Conservation (phyloP, 345 rosid species). For the Arabis hirsuta region DNA sequence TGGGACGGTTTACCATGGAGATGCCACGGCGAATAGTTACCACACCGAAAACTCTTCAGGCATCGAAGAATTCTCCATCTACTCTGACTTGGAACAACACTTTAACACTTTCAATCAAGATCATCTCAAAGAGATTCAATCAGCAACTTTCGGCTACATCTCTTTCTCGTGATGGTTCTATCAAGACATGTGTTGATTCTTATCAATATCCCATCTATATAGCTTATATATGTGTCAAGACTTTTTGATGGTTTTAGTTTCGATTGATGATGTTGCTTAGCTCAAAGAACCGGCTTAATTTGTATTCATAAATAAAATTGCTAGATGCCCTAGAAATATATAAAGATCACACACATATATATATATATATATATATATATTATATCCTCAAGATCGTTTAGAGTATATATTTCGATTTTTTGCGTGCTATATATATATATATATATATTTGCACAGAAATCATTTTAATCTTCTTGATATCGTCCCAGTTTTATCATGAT, state of each 20-base stretch:
- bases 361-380: too few relatives aligned
- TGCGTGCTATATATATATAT: neutral
- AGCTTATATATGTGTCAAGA: constrained; percentile 33
- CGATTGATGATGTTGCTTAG: constrained; percentile 40
- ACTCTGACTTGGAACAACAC: constrained; percentile 56
- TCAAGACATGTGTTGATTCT: constrained; percentile 25
- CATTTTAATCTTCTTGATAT: neutral
- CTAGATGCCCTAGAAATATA: constrained; percentile 37
- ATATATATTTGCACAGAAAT: neutral
- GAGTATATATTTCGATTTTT: constrained; percentile 5
- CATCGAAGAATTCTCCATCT: constrained; percentile 61
- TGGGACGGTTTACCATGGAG: constrained; percentile 34
- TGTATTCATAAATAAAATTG: constrained; percentile 42
- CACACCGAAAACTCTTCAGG: constrained; percentile 46
- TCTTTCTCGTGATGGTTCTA: constrained; percentile 52
- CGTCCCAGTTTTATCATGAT: neutral
- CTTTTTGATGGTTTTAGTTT: constrained; percentile 39
- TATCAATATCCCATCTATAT: constrained; percentile 30
- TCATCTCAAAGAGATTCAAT: constrained; percentile 61
- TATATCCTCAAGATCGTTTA: constrained; percentile 13
- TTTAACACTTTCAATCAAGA: constrained; percentile 59
- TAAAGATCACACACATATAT: too few relatives aligned
- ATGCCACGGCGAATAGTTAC: constrained; percentile 48
- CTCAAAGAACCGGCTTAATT: constrained; percentile 22
- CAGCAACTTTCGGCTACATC: constrained; percentile 61